Evolutionary conservation across 1,284 basidiomycete species (phyloP).

Genomic region (Sporisorium scitamineum): DNA sequence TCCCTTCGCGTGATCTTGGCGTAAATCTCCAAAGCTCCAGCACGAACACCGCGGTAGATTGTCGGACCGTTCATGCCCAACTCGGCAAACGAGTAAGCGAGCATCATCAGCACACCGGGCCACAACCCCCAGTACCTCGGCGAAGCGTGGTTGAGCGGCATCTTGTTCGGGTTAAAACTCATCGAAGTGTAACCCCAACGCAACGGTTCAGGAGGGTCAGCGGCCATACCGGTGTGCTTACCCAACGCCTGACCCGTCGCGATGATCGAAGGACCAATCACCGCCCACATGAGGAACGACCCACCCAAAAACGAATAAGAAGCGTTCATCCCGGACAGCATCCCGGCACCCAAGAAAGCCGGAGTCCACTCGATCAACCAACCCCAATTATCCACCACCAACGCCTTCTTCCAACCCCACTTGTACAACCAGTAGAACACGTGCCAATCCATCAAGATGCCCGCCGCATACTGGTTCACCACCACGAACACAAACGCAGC

Average conservation of each 20-base stretch:
- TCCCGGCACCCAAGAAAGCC: constrained; percentile 78
- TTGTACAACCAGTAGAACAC: constrained; percentile 74
- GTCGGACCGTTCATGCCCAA: constrained; percentile 64
- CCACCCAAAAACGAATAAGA: constrained; percentile 77
- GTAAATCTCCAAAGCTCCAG: constrained; percentile 48
- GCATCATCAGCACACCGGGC: constrained; percentile 75
- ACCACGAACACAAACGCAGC: constrained; percentile 74
- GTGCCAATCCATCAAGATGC: constrained; percentile 78
- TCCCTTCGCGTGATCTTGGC: constrained; percentile 44
- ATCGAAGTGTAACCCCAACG: constrained; percentile 48
- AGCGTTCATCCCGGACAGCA: constrained; percentile 77
- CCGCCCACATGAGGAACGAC: constrained; percentile 76
- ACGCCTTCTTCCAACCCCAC: constrained; percentile 76
- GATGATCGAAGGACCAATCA: constrained; percentile 76
- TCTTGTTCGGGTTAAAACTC: constrained; percentile 46
- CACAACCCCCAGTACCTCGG: constrained; percentile 79
- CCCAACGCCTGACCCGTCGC: constrained; percentile 56
- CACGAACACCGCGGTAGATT: constrained; percentile 62
- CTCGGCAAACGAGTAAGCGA: constrained; percentile 69
- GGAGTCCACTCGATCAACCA: constrained; percentile 73
- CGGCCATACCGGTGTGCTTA: constrained; percentile 18
- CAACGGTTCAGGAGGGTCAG: constrained; percentile 28
- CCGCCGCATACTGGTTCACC: constrained; percentile 75
- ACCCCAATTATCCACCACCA: constrained; percentile 74
- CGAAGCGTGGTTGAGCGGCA: constrained; percentile 71